A percentile compares a stretch with the other conserved stretches of the same genome.
Conservation (phyloP, 106 monocot species). For the Allium cepa region DNA sequence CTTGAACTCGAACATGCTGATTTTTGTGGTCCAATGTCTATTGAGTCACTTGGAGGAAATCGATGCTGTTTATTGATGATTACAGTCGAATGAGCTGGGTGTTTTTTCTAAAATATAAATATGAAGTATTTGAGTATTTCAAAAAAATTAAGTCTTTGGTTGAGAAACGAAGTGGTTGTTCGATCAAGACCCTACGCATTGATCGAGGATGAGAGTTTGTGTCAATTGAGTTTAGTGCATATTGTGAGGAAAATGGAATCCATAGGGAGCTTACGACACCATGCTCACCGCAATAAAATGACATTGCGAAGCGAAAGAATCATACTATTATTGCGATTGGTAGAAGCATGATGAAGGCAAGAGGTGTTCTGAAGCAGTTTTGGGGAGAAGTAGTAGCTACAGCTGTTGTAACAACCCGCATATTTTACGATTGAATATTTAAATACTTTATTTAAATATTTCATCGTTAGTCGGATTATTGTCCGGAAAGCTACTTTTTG, state of each 20-base stretch:
- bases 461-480: no score
- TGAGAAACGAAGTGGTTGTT: not conserved
- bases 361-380: not conserved
- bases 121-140: constrained; percentile 1
- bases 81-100: no score
- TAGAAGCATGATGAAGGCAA: not conserved
- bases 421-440: no score
- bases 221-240: not conserved
- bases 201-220: constrained; percentile 4
- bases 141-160: not conserved
- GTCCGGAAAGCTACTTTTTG: no score
- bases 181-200: not conserved
- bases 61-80: no score
- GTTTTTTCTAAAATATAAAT: constrained; percentile 3
- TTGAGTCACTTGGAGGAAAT: not conserved
- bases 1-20: constrained; percentile 8
- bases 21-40: not conserved
- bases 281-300: constrained; percentile 1
- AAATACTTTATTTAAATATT: no score
- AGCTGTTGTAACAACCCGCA: no score
- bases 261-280: not conserved
- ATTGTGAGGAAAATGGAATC: constrained; percentile 4
- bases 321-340: no score
- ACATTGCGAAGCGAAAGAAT: not conserved
- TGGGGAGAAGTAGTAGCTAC: not conserved